Conservation (phyloP, 306 rosid species). For the Fagus sylvatica region DNA sequence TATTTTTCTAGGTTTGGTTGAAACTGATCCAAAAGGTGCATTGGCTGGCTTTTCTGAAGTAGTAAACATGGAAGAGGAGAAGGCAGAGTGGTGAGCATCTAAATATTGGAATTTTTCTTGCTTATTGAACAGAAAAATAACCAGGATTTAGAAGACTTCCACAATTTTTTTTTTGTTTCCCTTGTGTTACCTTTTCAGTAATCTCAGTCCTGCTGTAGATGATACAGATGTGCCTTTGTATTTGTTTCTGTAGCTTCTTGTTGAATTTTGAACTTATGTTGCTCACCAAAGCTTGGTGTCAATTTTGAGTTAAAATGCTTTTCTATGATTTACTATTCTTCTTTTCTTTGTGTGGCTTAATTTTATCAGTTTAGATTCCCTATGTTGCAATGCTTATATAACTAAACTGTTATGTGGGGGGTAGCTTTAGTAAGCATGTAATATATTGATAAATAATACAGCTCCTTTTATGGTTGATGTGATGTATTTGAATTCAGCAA, state of each 20-base stretch:
- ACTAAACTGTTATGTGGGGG: not conserved
- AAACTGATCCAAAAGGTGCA: slow-evolving; percentile 89
- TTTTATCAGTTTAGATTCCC: not conserved
- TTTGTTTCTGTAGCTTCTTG: not conserved
- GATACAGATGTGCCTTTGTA: not conserved
- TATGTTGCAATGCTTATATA: not conserved
- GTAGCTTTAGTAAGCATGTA: not conserved
- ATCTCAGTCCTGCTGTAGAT: not conserved
- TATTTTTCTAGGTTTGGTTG: slow-evolving; percentile 68
- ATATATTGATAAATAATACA: not conserved
- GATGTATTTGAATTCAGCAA: not conserved
- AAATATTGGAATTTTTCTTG: slow-evolving; percentile 8
- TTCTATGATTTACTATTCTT: not conserved
- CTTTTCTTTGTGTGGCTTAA: not conserved
- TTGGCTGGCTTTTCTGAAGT: slow-evolving; percentile 91
- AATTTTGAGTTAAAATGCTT: not conserved
- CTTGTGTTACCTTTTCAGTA: not conserved
- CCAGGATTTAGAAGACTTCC: not conserved
- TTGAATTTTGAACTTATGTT: not conserved
- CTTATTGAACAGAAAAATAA: not conserved
- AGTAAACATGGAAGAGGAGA: slow-evolving; percentile 84
- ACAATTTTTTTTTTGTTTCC: not conserved
- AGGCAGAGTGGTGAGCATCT: slow-evolving; percentile 83
- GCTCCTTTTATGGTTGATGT: not conserved
- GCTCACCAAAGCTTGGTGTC: not conserved